Evolutionary conservation across 345 rosid genomes (phyloP).

Genomic region (Balakata baccata): DNA sequence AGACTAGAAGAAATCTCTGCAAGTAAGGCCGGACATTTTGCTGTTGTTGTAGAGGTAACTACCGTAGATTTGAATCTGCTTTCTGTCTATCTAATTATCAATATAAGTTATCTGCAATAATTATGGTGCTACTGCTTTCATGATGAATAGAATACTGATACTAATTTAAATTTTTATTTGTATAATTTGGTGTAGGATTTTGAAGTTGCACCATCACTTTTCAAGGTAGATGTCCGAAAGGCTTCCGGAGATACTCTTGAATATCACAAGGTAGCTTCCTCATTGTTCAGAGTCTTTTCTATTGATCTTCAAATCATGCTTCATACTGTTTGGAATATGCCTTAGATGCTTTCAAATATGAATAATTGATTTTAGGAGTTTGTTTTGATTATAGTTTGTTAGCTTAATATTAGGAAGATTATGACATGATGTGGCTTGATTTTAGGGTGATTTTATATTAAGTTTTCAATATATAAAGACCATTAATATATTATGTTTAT

Average conservation of each 20-base stretch:
- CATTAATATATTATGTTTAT: too few species aligned
- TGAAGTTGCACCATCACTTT: slow-evolving; percentile 89
- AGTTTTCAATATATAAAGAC: too few species aligned
- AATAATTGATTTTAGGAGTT: too few species aligned
- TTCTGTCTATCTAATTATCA: neutral
- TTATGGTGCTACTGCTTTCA: slow-evolving; percentile 1
- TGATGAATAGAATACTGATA: neutral
- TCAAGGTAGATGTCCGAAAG: slow-evolving; percentile 88
- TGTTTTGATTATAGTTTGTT: too few species aligned
- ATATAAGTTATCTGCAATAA: neutral
- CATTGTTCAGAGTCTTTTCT: neutral
- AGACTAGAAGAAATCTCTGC: slow-evolving; percentile 69
- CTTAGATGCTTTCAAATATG: too few species aligned
- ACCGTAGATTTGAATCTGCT: slow-evolving; percentile 2
- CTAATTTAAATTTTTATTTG: neutral
- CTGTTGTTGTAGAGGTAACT: slow-evolving; percentile 74
- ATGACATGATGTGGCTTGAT: too few species aligned
- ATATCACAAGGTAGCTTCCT: slow-evolving; percentile 68
- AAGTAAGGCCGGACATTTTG: slow-evolving; percentile 55
- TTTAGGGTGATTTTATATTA: too few species aligned
- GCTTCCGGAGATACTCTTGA: slow-evolving; percentile 89
- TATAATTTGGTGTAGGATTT: slow-evolving; percentile 44
- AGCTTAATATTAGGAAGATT: too few species aligned
- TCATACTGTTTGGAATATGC: too few species aligned
- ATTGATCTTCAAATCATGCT: neutral